These are phyloP conservation scores for Saraca asoca DNA, from an alignment of 331 rosid species.

Conservation along the genomic window DNA sequence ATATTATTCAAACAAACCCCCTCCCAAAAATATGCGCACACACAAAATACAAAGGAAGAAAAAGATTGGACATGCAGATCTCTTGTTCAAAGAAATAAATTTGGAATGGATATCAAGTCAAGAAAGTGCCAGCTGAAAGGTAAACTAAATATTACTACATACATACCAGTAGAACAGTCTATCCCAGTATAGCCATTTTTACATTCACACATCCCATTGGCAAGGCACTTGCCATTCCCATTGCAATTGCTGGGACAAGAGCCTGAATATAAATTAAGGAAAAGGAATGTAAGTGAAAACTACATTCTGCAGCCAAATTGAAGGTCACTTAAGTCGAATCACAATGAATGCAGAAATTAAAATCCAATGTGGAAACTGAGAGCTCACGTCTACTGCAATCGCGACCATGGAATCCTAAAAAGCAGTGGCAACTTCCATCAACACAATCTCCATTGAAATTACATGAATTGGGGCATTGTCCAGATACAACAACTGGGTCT, in stretches of 20 bases:
- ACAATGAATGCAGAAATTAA: constrained; percentile 18
- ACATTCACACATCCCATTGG: constrained; percentile 85
- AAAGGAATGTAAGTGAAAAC: constrained; percentile 25
- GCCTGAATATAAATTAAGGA: constrained; percentile 50
- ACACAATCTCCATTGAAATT: constrained; percentile 91
- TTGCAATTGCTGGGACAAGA: constrained; percentile 74
- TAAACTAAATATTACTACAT: neutral
- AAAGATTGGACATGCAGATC: neutral
- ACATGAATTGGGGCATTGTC: constrained; percentile 75
- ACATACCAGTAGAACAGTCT: constrained; percentile 90
- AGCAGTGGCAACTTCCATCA: constrained; percentile 83
- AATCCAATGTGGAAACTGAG: constrained; percentile 27
- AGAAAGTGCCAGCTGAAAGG: neutral
- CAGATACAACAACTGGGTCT: constrained; percentile 50
- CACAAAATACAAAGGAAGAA: neutral
- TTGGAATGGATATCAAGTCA: constrained; percentile 13
- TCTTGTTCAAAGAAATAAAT: constrained; percentile 7
- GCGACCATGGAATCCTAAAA: constrained; percentile 75
- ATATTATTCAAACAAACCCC: constrained; percentile 1
- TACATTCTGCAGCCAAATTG: neutral
- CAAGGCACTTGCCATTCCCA: constrained; percentile 76
- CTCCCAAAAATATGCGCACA: neutral
- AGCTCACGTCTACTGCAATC: constrained; percentile 89
- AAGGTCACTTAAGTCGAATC: constrained; percentile 18
- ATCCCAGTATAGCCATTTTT: constrained; percentile 78